Evolutionary conservation across 257 asterid species (phyloP).

Genomic region (Solanum chaucha): DNA sequence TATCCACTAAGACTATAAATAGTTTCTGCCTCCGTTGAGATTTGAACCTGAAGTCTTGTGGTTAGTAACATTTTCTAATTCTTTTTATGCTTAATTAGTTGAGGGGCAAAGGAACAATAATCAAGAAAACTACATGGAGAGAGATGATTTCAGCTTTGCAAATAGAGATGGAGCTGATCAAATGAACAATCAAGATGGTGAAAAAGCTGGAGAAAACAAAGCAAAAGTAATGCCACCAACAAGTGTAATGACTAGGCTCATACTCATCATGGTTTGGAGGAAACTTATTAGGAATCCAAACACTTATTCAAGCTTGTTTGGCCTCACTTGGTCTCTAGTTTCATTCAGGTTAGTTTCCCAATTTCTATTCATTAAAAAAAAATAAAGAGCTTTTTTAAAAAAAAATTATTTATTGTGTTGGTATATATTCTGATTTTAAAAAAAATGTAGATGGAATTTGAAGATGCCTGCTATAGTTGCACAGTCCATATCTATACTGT

Average conservation of each 20-base stretch:
- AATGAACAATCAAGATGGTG: conserved; percentile 26
- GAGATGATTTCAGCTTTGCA: conserved; percentile 56
- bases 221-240: conserved; percentile 78
- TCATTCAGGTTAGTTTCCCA: conserved; percentile 55
- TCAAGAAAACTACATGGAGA: conserved; percentile 41
- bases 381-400: not conserved
- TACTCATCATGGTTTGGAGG: conserved; percentile 96
- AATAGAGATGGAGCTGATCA: conserved; percentile 27
- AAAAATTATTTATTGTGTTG: not conserved
- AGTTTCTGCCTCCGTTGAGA: too few relatives aligned
- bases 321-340: conserved; percentile 76
- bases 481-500: conserved; percentile 79
- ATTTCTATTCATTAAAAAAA: not conserved
- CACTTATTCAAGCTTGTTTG: conserved; percentile 88
- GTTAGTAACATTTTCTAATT: too few relatives aligned
- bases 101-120: conserved; percentile 42
- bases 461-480: conserved; percentile 93
- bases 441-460: conserved; percentile 64
- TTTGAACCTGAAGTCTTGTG: not conserved
- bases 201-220: conserved; percentile 33
- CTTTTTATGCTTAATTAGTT: conserved; percentile 4
- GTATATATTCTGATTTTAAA: not conserved
- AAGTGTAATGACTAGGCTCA: conserved; percentile 95
- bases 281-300: conserved; percentile 93
- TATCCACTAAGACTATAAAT: not conserved